A percentile compares a stretch with the other conserved stretches of the same genome.
phyloP scores from a whole-genome alignment of 2,329 filamentous ascomycete genomes.

The Colletotrichum truncatum region DNA sequence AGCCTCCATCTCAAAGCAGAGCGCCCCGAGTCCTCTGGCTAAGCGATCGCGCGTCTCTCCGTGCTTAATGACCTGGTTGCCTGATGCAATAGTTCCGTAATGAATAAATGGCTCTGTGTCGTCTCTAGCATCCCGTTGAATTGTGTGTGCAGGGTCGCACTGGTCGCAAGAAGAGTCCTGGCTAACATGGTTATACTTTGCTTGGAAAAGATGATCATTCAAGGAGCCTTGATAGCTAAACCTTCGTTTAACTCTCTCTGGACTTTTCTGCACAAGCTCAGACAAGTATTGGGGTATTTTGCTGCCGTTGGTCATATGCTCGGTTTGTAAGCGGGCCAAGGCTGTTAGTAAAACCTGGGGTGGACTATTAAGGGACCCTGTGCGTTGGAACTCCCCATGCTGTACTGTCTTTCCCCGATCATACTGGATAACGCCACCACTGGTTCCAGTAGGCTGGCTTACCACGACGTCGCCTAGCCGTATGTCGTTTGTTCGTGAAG shows the following conservation, averaged over 20 bases:
- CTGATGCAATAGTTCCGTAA: conserved; percentile 36
- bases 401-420: conserved; percentile 32
- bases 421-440: conserved; percentile 35
- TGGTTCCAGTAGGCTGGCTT: conserved; percentile 29
- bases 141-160: background rate
- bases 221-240: background rate
- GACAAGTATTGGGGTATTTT: background rate
- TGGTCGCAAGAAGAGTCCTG: background rate
- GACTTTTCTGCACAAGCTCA: background rate
- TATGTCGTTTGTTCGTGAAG: conserved; percentile 25
- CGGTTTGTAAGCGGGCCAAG: background rate
- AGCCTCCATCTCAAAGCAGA: conserved; percentile 36
- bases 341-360: background rate
- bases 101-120: conserved; percentile 28
- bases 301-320: background rate
- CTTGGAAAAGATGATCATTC: background rate
- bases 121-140: background rate
- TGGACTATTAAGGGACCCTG: background rate
- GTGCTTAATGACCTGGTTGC: conserved; percentile 34
- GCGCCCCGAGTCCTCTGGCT: background rate
- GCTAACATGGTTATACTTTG: background rate
- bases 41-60: conserved; percentile 18
- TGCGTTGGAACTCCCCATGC: fast-evolving
- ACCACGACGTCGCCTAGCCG: conserved; percentile 40
- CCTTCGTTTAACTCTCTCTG: background rate